Base-by-base conservation (phyloP, 1,284 basidiomycete genomes). In the Pseudozyma thailandica region DNA sequence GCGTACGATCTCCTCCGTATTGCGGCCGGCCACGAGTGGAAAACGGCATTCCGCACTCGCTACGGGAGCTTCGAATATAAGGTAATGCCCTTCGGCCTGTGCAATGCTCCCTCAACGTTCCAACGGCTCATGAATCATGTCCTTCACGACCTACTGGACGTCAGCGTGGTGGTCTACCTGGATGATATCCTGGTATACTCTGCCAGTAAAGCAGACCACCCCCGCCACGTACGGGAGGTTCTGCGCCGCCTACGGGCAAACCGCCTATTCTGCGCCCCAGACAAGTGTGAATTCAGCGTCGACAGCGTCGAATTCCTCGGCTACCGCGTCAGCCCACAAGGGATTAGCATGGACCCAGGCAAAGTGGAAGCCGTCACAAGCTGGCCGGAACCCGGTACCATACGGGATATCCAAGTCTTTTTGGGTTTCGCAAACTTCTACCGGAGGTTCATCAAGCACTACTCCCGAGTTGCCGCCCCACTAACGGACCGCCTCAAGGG, bases 131-230 rank as follows among this genome's bases (percentile, higher is more conserved):
- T 85, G 52, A 83, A 75, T 4, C 37, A 56, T 8, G 82, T 84
- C 0, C 74, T 86, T 0, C 65, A 73, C 1, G 55, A 63, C 0
- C 72, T 75, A 45, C 75, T 86, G 27, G 84, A 85, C 7, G 76
- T 75, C 1, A 81, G 84, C 49, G 85, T 83, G 28, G 60, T 85
- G 56, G 82, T 85, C 0, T 86, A 86, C 56, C 62, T 86, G 0
- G 85, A 87, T 58, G 81, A 86, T 50, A 86, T 87, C 43, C 74
- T 86, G 28, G 85, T 86, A 41, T 87, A 83, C 82, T 85, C 84
- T 0, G 1, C 84, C 0, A 65, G 70, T 0, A 15, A 84, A 0
- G 82, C 83, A 9, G 83, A 86, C 50, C 85, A 87, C 53, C 27
- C 50, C 0, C 4, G 46, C 1, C 78, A 85, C 51, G 63, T 85